A percentile compares a stretch with the other conserved stretches of the same genome.
phyloP scores from a whole-genome alignment of 768 basidiomycete genomes.

The Tulasnella sp. region DNA sequence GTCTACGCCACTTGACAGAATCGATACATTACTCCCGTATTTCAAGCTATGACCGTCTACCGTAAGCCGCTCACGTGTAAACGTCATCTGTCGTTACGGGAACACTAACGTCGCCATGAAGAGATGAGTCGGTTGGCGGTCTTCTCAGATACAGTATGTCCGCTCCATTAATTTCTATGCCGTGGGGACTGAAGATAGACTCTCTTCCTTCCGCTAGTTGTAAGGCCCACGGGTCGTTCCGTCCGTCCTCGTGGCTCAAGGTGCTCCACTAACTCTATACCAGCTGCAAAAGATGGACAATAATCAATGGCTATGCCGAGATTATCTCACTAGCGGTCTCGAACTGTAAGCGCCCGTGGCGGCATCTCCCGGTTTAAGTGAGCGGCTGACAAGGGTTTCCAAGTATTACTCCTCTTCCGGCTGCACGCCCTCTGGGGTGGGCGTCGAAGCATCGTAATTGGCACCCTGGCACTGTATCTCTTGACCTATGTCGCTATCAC shows the following conservation, averaged over 20 bases:
- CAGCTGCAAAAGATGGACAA: conserved; percentile 1
- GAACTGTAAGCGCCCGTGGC: not conserved
- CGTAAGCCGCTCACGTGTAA: not conserved
- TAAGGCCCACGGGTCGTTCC: not conserved
- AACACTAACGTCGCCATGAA: not conserved
- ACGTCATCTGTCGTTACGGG: not conserved
- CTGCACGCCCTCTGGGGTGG: conserved; percentile 6
- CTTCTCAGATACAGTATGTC: not conserved
- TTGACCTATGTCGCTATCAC: not conserved
- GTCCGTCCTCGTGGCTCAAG: not conserved
- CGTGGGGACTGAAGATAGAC: not conserved
- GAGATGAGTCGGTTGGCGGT: not conserved
- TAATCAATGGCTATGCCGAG: not conserved
- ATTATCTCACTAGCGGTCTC: not conserved
- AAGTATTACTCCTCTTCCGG: not conserved
- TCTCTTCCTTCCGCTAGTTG: not conserved
- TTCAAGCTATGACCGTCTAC: not conserved
- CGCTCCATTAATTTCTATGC: not conserved
- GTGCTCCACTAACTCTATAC: not conserved
- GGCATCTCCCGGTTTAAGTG: not conserved
- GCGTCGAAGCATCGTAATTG: not conserved
- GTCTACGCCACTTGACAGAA: not conserved
- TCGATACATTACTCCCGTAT: not conserved
- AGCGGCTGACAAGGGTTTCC: not conserved
- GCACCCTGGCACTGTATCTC: not conserved